Evolutionary conservation across 345 rosid genomes (phyloP).

Genomic region (Euphorbia tirucalli): DNA sequence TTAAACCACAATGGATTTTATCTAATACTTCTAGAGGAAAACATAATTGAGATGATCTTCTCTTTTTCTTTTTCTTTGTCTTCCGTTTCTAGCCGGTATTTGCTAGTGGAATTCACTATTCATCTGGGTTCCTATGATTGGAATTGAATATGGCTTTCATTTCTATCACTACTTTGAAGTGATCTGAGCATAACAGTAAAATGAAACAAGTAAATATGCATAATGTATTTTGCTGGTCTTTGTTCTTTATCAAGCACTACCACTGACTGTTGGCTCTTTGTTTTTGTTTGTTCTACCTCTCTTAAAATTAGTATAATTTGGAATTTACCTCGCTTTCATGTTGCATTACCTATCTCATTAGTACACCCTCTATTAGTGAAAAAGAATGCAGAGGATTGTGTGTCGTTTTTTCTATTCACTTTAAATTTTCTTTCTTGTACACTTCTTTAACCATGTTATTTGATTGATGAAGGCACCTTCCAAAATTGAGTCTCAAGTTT

Average conservation of each 20-base stretch:
- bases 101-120: background rate
- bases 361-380: background rate
- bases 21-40: background rate
- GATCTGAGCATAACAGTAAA: background rate
- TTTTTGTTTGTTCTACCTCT: background rate
- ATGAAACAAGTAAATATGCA: background rate
- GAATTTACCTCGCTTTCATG: background rate
- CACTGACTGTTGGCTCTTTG: background rate
- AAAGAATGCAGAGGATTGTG: background rate
- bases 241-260: background rate
- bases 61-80: background rate
- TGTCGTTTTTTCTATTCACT: background rate
- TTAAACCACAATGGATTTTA: background rate
- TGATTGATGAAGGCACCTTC: too few relatives aligned
- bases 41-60: background rate
- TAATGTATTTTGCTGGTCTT: background rate
- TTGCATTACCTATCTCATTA: background rate
- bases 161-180: background rate
- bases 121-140: background rate
- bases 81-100: too few relatives aligned
- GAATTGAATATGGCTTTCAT: background rate
- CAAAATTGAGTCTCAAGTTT: constrained; percentile 1
- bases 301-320: background rate
- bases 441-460: background rate
- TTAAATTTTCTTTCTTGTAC: background rate